These are phyloP conservation scores for Pezicula rhizophila DNA, from an alignment of 2,329 filamentous ascomycete species.

Conservation along the genomic window DNA sequence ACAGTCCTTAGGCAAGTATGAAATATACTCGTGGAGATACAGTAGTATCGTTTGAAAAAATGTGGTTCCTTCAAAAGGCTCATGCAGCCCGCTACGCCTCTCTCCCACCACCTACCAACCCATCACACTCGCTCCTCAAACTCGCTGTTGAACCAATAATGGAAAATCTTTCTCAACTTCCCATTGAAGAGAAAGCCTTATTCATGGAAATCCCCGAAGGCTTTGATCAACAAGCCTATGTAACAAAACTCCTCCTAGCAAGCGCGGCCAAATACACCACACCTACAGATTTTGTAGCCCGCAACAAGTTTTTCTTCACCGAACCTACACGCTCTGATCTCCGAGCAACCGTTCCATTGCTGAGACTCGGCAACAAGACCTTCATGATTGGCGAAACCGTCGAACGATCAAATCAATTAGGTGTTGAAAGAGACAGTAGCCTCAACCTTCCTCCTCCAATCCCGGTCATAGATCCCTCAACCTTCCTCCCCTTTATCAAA, in stretches of 20 bases:
- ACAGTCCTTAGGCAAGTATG: constrained; percentile 58
- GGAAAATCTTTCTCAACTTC: constrained; percentile 11
- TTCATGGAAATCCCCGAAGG: constrained; percentile 22
- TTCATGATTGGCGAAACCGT: not conserved
- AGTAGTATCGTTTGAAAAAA: constrained; percentile 72
- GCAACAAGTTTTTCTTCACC: constrained; percentile 53
- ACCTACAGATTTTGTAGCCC: constrained; percentile 46
- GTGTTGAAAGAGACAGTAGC: too few relatives aligned
- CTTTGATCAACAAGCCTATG: constrained; percentile 36
- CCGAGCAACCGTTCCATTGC: constrained; percentile 6
- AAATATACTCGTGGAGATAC: constrained; percentile 91
- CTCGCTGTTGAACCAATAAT: constrained; percentile 23
- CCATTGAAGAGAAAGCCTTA: constrained; percentile 20
- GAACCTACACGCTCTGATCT: constrained; percentile 20
- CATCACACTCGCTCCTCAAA: constrained; percentile 18
- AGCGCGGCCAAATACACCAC: constrained; percentile 54
- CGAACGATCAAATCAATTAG: too few relatives aligned
- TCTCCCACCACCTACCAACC: constrained; percentile 7
- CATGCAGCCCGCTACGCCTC: constrained; percentile 38
- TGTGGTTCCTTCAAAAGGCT: constrained; percentile 70
- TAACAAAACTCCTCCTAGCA: constrained; percentile 42
- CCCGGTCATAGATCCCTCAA: not conserved
- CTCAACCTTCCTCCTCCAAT: not conserved
- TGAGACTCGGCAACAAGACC: constrained; percentile 9
- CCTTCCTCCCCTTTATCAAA: not conserved